Percentiles rank a stretch among this genome's conserved stretches.
These are phyloP conservation scores for Brettanomyces naardenensis DNA, from an alignment of 805 yeast species.

Conservation along the genomic window DNA sequence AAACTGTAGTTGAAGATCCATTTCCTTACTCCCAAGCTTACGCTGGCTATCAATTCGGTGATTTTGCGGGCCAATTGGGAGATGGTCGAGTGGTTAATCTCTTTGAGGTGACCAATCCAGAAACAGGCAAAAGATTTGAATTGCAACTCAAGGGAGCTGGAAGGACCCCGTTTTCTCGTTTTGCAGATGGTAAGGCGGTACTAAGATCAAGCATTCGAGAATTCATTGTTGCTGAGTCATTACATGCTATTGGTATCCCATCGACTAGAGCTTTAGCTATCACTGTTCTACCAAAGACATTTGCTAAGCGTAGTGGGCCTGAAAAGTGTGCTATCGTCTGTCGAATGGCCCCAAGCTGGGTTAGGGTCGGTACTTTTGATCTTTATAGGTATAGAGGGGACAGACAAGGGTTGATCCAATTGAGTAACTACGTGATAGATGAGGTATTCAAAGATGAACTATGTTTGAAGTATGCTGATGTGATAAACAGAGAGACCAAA, in stretches of 20 bases:
- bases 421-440: slow-evolving; percentile 68
- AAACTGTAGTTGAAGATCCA: slow-evolving; percentile 29
- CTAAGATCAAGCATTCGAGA: slow-evolving; percentile 83
- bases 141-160: slow-evolving; percentile 92
- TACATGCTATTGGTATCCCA: slow-evolving; percentile 78
- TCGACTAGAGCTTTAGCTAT: slow-evolving; percentile 77
- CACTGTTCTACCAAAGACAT: slow-evolving; percentile 63
- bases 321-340: slow-evolving; percentile 83
- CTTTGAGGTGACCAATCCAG: slow-evolving; percentile 53
- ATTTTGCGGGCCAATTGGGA: slow-evolving; percentile 94
- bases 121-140: slow-evolving; percentile 40
- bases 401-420: slow-evolving; percentile 46
- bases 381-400: slow-evolving; percentile 69
- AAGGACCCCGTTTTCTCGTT: slow-evolving; percentile 82
- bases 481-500: slow-evolving; percentile 25
- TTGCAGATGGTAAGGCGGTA: slow-evolving; percentile 96
- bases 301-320: slow-evolving; percentile 61
- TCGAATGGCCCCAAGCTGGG: slow-evolving; percentile 80
- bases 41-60: slow-evolving; percentile 96
- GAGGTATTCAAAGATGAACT: slow-evolving; percentile 44
- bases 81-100: slow-evolving; percentile 87
- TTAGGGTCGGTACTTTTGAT: slow-evolving; percentile 85
- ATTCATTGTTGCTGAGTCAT: slow-evolving; percentile 74
- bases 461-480: slow-evolving; percentile 14
- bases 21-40: slow-evolving; percentile 87